Conservation (phyloP, 441 rosid genomes). For the Cnidoscolus chayamansa region DNA sequence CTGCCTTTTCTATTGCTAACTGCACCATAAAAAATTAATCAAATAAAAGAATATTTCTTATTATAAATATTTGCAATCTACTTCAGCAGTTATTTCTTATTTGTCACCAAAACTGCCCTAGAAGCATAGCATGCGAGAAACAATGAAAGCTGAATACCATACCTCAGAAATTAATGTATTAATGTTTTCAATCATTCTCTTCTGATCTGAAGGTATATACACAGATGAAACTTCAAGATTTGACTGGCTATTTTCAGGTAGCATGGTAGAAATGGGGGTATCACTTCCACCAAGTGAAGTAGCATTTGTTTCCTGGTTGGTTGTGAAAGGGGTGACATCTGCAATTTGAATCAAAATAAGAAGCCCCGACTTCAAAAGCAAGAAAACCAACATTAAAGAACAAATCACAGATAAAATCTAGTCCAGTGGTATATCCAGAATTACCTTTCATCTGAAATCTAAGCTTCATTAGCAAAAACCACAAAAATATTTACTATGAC, state of each 20-base stretch:
- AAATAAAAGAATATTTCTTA: neutral
- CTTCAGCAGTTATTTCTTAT: neutral
- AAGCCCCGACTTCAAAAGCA: neutral
- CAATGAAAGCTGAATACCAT: conserved; percentile 18
- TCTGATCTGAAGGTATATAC: conserved; percentile 76
- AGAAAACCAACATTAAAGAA: conserved; percentile 9
- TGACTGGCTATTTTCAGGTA: conserved; percentile 42
- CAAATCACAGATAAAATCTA: neutral
- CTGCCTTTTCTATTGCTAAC: conserved; percentile 90
- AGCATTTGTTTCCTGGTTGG: conserved; percentile 38
- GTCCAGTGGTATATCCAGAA: neutral
- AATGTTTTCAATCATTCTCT: conserved; percentile 69
- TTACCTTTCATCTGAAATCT: neutral
- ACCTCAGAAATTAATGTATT: conserved; percentile 78
- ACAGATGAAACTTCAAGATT: conserved; percentile 49
- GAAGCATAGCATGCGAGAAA: conserved; percentile 9
- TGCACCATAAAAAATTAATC: conserved; percentile 27
- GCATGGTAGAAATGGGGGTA: conserved; percentile 33
- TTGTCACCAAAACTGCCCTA: neutral
- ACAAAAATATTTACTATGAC: neutral
- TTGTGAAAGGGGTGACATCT: conserved; percentile 37
- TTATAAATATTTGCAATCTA: conserved; percentile 8
- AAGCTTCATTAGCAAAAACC: neutral
- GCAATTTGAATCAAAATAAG: conserved; percentile 18
- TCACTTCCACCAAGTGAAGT: conserved; percentile 35